Conservation (phyloP, 2,329 filamentous ascomycete species). For the Nigrospora sphaerica region DNA sequence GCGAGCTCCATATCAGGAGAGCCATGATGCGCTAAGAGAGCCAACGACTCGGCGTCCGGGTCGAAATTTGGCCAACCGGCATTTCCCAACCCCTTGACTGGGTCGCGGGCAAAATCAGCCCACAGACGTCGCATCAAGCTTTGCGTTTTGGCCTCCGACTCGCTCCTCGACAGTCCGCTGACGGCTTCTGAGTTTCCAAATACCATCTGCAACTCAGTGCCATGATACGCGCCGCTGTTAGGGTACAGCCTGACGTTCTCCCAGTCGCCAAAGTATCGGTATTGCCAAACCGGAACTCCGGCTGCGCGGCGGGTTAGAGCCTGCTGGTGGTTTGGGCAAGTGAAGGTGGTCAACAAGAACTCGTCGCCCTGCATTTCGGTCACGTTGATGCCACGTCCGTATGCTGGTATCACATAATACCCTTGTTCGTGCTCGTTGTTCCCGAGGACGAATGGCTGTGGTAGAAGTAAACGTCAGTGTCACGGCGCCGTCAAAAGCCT, state of each 20-base stretch:
- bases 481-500: not conserved
- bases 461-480: constrained; percentile 25
- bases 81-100: not conserved
- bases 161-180: constrained; percentile 24
- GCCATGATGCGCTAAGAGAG: not conserved
- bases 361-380: constrained; percentile 26
- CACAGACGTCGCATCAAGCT: not conserved
- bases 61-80: not conserved
- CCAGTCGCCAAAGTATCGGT: constrained; percentile 42
- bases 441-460: constrained; percentile 32
- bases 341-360: constrained; percentile 37
- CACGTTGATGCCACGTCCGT: constrained; percentile 27
- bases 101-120: not conserved
- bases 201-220: constrained; percentile 38
- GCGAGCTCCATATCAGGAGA: not conserved
- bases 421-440: constrained; percentile 38
- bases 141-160: not conserved
- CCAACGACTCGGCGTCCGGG: not conserved
- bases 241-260: constrained; percentile 36
- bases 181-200: constrained; percentile 33
- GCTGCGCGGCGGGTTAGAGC: constrained; percentile 23
- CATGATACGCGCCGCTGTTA: constrained; percentile 40
- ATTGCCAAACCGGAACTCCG: constrained; percentile 32
- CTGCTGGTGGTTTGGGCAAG: constrained; percentile 34
- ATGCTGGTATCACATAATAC: constrained; percentile 38